Conservation (phyloP, 2,329 filamentous ascomycete species). For the Stachybotrys echinatus region DNA sequence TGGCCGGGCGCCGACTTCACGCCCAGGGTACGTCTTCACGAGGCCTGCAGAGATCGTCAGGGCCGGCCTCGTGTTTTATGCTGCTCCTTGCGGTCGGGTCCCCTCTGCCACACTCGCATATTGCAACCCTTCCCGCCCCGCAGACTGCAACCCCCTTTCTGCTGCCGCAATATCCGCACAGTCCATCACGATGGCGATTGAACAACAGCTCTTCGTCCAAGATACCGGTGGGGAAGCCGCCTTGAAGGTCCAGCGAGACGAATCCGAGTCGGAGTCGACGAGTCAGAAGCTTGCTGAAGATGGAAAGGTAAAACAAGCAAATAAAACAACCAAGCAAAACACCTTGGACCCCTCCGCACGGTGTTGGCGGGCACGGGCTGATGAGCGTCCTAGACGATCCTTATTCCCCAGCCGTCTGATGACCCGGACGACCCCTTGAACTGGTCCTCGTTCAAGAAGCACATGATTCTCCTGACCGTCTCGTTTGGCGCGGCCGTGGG, state of each 20-base stretch:
- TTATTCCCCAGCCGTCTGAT: slow-evolving; percentile 12
- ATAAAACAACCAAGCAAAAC: background rate
- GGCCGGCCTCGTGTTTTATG: background rate
- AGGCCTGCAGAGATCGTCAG: no score
- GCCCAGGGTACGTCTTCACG: no score
- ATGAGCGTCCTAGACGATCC: slow-evolving; percentile 5
- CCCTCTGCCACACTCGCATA: background rate
- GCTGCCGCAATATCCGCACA: no score
- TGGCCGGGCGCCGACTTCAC: background rate
- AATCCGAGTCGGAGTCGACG: background rate
- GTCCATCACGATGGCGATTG: background rate
- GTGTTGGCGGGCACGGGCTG: background rate
- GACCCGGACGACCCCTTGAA: slow-evolving; percentile 12
- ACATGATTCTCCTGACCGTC: slow-evolving; percentile 11
- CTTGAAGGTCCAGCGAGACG: background rate
- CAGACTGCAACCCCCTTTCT: background rate
- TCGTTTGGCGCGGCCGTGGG: slow-evolving; percentile 11
- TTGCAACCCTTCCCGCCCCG: background rate
- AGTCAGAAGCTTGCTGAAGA: slow-evolving; percentile 8
- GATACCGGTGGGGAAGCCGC: background rate
- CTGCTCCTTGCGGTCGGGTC: background rate
- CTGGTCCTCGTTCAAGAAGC: slow-evolving; percentile 13
- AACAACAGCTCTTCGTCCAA: background rate
- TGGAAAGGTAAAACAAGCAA: slow-evolving; percentile 7
- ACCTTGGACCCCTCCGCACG: background rate